Evolutionary conservation across 2,329 filamentous ascomycete species (phyloP).

Genomic region (Fusarium sp.): DNA sequence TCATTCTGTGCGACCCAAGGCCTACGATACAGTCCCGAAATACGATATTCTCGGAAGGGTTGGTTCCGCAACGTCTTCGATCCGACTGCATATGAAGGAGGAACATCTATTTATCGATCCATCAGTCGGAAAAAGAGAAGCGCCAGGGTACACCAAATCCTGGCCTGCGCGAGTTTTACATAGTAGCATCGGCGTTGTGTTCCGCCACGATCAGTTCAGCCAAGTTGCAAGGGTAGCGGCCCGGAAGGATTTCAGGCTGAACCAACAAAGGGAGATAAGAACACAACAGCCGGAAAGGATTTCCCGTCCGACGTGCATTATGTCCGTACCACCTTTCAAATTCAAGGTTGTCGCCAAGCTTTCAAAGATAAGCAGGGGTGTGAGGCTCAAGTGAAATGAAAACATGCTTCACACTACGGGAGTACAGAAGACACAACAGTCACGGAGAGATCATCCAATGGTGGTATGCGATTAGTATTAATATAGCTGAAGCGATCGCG

Average conservation of each 20-base stretch:
- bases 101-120: background rate
- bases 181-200: constrained; percentile 5
- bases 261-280: constrained; percentile 10
- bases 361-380: constrained; percentile 3
- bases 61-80: background rate
- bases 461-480: constrained; percentile 49
- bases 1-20: background rate
- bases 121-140: background rate
- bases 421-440: background rate
- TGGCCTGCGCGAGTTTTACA: background rate
- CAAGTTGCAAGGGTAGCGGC: constrained; percentile 12
- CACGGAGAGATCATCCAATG: constrained; percentile 7
- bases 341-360: background rate
- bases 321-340: background rate
- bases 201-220: constrained; percentile 15
- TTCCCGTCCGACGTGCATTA: background rate
- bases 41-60: background rate
- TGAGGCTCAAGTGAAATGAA: constrained; percentile 1
- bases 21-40: background rate
- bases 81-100: background rate
- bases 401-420: background rate
- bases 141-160: constrained; percentile 1
- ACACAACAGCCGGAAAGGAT: constrained; percentile 2
- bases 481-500: constrained; percentile 42
- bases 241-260: constrained; percentile 10